Evolutionary conservation across 2,329 filamentous ascomycete genomes (phyloP), one percentile per base, ranked within the genome.

Genomic region (Raffaelea deltoideospora): DNA sequence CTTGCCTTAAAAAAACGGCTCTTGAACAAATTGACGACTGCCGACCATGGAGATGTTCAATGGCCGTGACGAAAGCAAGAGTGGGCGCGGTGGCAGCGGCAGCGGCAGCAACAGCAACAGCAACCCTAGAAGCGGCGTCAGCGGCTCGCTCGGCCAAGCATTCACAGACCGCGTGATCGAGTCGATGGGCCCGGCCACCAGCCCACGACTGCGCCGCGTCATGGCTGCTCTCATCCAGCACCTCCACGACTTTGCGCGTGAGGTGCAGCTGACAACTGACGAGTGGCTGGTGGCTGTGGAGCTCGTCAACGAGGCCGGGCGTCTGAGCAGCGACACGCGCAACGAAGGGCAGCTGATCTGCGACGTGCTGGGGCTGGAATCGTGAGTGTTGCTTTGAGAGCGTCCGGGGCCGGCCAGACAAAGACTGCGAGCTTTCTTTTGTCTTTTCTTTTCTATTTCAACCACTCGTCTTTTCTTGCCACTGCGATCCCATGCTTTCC

Each of bases 231-330:
- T 79, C 42, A 67, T 79, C 48, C 63, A 60, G 32, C 75, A 79
- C 57, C 64, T 80, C 31, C 76, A 80, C 54, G 74, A 77, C 53
- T 79, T 79, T 53, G 69, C 72, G 13, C 67, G 75, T 30, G 76
- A 80, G 50, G 69, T 76, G 42, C 67, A 78, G 50, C 63, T 80
- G 36, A 78, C 73, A 9, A 62, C 68, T n/a, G 71, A 69, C 41
- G 76, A 80, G 55, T 80, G 74, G 74, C 67, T 70, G 57, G 58
- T 67, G 9, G 75, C 71, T 39, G 69, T 80, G 24, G 62, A 76
- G 37, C 70, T 77, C 48, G 60, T 55, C 54, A 78, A 78, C 59
- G 60, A 64, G 37, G 66, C 72, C 41, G 73, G 73, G 45, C 63
- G 73, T 54, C 68, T 72, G 51, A 69, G 63, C 47, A 62, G 64